These are phyloP conservation scores for Heritiera fomes DNA, from an alignment of 345 rosid genomes.

Conservation along the genomic window DNA sequence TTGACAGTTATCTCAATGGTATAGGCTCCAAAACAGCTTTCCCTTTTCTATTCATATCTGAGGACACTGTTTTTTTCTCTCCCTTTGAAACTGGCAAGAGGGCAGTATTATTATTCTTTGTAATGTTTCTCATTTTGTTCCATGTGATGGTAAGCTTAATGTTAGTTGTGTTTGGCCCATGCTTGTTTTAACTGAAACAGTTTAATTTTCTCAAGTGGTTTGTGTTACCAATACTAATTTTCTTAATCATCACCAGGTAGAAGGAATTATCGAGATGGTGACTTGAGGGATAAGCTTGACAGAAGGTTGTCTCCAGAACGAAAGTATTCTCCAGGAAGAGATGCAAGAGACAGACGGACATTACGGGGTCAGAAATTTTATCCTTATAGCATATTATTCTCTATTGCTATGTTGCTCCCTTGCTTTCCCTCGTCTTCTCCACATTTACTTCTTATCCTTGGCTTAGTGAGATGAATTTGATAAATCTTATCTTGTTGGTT, in stretches of 20 bases:
- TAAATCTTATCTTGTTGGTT: background rate
- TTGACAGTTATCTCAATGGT: conserved; percentile 36
- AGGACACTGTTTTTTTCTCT: conserved; percentile 45
- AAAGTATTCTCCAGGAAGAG: conserved; percentile 56
- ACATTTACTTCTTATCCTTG: background rate
- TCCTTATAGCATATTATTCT: background rate
- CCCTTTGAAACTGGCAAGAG: conserved; percentile 56
- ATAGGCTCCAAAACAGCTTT: conserved; percentile 43
- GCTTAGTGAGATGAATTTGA: conserved; percentile 9
- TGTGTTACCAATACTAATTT: conserved; percentile 32
- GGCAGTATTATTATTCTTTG: conserved; percentile 51
- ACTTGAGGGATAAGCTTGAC: conserved; percentile 83
- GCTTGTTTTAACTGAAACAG: conserved; percentile 23
- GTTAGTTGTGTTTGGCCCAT: conserved; percentile 26
- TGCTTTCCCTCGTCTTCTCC: background rate
- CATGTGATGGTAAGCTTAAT: conserved; percentile 55
- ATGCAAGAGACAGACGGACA: conserved; percentile 42
- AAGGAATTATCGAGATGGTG: conserved; percentile 55
- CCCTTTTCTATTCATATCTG: conserved; percentile 44
- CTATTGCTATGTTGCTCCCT: background rate
- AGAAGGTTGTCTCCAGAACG: conserved; percentile 64
- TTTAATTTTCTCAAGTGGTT: conserved; percentile 20
- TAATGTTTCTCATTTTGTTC: conserved; percentile 52
- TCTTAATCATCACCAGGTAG: conserved; percentile 53
- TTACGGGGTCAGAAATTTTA: conserved; percentile 54